phyloP scores from a whole-genome alignment of 176 grass and related monocot species.

The Zea luxurians region DNA sequence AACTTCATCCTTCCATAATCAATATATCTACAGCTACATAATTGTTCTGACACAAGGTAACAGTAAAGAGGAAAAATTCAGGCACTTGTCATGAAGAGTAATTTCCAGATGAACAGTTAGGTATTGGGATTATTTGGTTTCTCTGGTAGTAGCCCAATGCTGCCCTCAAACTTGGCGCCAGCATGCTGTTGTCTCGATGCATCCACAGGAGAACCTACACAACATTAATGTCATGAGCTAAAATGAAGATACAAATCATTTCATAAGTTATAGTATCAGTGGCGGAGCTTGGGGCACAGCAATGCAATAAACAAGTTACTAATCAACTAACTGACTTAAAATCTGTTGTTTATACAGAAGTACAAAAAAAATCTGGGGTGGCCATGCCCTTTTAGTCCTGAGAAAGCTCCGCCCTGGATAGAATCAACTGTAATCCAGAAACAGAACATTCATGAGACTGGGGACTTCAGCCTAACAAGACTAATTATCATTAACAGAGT shows the following conservation, averaged over 20 bases:
- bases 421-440: not conserved
- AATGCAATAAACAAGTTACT: too few relatives aligned
- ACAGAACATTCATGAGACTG: not conserved
- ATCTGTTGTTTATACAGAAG: not conserved
- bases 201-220: conserved; percentile 44
- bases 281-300: not conserved
- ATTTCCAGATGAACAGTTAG: conserved; percentile 57
- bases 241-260: not conserved
- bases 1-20: conserved; percentile 48
- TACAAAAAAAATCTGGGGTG: not conserved
- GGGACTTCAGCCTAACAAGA: not conserved
- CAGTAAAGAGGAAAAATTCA: conserved; percentile 43
- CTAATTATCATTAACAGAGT: not conserved
- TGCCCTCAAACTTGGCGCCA: conserved; percentile 46
- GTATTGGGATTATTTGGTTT: conserved; percentile 60
- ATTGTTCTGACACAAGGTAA: conserved; percentile 45
- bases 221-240: conserved; percentile 6
- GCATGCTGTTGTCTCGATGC: conserved; percentile 29
- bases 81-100: conserved; percentile 50
- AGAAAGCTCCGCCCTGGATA: not conserved
- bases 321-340: not conserved
- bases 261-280: not conserved
- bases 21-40: conserved; percentile 59
- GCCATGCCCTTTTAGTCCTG: not conserved
- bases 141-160: conserved; percentile 30